Evolutionary conservation across 1,284 basidiomycete species (phyloP).

Genomic region (Cutaneotrichosporon sp.): DNA sequence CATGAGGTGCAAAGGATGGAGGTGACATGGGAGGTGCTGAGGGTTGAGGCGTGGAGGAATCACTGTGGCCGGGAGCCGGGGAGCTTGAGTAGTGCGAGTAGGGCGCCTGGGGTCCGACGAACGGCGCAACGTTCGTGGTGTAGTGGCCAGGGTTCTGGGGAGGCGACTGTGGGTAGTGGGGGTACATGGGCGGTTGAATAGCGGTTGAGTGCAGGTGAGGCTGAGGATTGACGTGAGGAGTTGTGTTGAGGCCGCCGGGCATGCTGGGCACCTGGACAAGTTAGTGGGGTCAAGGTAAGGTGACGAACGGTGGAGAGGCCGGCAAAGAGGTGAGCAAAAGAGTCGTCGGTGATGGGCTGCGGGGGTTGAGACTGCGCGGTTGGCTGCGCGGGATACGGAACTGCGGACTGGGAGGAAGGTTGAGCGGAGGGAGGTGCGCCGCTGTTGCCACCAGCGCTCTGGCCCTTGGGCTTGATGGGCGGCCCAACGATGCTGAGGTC

Average conservation of each 20-base stretch:
- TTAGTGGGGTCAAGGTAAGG: neutral
- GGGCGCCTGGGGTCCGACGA: neutral
- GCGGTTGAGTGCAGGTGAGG: neutral
- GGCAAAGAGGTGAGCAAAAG: constrained; percentile 43
- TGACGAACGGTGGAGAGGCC: constrained; percentile 28
- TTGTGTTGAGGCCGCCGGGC: neutral
- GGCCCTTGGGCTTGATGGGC: neutral
- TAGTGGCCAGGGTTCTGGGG: neutral
- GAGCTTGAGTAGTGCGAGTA: neutral
- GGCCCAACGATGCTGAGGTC: constrained; percentile 1
- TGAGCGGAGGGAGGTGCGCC: neutral
- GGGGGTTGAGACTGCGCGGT: neutral
- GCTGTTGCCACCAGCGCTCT: too few relatives aligned
- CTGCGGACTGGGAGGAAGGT: neutral
- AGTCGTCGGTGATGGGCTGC: constrained; percentile 1
- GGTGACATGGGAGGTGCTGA: neutral
- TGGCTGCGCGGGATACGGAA: neutral
- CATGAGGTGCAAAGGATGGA: neutral
- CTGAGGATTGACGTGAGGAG: neutral
- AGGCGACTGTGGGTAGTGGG: neutral
- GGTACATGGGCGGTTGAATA: neutral
- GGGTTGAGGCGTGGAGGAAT: neutral
- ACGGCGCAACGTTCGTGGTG: neutral
- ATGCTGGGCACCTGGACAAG: neutral
- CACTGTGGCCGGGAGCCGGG: neutral